Evolutionary conservation across 768 basidiomycete genomes (phyloP), one percentile per base, ranked within the genome.

Genomic region (Trametes elegans): DNA sequence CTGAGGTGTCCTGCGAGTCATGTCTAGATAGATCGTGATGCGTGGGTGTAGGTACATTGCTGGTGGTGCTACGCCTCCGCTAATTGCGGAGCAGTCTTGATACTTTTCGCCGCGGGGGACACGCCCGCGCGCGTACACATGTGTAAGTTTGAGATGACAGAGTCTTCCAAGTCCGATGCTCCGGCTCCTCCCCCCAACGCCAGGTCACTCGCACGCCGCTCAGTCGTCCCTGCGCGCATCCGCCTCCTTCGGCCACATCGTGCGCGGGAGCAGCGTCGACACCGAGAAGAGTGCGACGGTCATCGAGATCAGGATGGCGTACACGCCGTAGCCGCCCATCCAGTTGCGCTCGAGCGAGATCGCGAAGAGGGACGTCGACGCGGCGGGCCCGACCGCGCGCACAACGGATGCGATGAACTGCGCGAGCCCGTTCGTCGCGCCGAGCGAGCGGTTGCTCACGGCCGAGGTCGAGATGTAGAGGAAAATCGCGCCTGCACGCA

Each of bases 291-390:
- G 46, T 3, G 49, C n/a, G 9, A 46, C 16, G 10, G 61, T 48
- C 5, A 64, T n/a, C 19, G 39, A 14, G 18, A 66, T 49, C 18
- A 68, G 49, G 35, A 68, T 55, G 18, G 53, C 49, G 39, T 69
- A 77, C 5, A 76, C 74, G 39, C 77, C 62, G 53, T 76, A 72
- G 1, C 81, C 82, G 2, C 79, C 78, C 0, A 73, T 62, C 36
- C 81, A 67, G 38, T 76, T 71, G 34, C 64, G 64, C 57, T 81
- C 69, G 14, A 79, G 46, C 0, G 82, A 82, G 0, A 79, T 57
- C 0, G 85, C 78, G 58, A 82, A 85, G 18, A 85, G 67, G 1
- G 84, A 83, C 2, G 81, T 78, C 1, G 83, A 75, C 28, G 77
- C 59, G 8, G 79, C 72, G 0, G 84, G 84, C 1, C 80, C 80